A percentile compares a stretch with the other conserved stretches of the same genome.
phyloP scores from a whole-genome alignment of 371 early-diverging fungal genomes.

The Batkoa obscura region DNA sequence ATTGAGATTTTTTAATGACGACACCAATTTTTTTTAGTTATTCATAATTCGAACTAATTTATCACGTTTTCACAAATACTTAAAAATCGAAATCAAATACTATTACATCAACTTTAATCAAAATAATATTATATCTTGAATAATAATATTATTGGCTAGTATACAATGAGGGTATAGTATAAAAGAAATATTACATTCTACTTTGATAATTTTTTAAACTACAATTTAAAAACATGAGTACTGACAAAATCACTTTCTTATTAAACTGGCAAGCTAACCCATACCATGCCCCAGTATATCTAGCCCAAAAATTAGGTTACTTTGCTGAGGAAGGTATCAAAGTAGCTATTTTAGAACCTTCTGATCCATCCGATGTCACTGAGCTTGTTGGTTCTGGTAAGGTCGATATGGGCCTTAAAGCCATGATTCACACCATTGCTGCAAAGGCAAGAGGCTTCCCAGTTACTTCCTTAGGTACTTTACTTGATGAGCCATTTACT shows the following conservation, averaged over 20 bases:
- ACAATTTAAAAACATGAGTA: constrained; percentile 16
- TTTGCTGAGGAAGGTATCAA: constrained; percentile 35
- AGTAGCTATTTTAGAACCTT: constrained; percentile 42
- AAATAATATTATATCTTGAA: no score
- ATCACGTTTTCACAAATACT: no score
- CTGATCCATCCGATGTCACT: constrained; percentile 41
- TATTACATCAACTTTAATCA: no score
- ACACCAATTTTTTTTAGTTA: no score
- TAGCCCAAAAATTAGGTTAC: constrained; percentile 36
- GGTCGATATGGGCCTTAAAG: constrained; percentile 39
- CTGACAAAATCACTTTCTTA: constrained; percentile 31
- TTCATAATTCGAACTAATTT: no score
- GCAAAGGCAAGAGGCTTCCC: constrained; percentile 39
- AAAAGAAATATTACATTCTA: no score
- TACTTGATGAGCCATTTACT: constrained; percentile 44
- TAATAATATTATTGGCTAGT: no score
- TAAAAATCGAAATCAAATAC: no score
- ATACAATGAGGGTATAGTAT: no score
- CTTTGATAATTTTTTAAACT: no score
- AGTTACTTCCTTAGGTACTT: constrained; percentile 40
- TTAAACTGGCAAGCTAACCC: constrained; percentile 40
- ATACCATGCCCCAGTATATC: constrained; percentile 38
- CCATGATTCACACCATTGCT: constrained; percentile 53
- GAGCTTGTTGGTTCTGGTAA: constrained; percentile 43
- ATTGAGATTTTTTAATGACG: no score